Evolutionary conservation across 2,329 filamentous ascomycete genomes (phyloP), one percentile per base, ranked within the genome.

Genomic region (Taxawa tesnikishii): DNA sequence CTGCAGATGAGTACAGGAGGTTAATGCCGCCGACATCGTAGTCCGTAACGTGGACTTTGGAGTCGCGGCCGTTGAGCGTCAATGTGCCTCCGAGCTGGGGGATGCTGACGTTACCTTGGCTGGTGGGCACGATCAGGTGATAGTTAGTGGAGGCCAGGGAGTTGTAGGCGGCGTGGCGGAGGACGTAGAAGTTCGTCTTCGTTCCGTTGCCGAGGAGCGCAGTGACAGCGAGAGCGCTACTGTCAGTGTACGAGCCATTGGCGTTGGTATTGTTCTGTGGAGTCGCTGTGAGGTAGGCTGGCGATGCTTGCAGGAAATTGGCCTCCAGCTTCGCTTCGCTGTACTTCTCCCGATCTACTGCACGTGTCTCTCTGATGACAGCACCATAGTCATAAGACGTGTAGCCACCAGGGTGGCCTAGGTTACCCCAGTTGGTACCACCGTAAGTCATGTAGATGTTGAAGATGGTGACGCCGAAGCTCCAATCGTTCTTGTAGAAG

Each of bases 391-490:
- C 71, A 44, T 76, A 76, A 3, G 62, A 68, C 0, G 63, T 65
- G 43, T 66, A 64, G 6, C 49, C 61, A 8, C 73, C 75, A 7
- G 76, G 67, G 42, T 83, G 73, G 0, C 81, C 79, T 4, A 83
- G 54, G 39, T 84, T 87, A 0, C 82, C 82, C 83, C 82, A 88
- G 49, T 88, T 90, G 0, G 82, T 87, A 5, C 82, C 83, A 10
- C 83, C 83, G 42, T 68, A 82, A 1, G 69, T 75, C 82, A 87
- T 87, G 51, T 85, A 87, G 1, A 83, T 48, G 43, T 76, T 85
- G 36, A 84, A 61, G 6, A 88, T 70, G 0, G 70, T 73, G 3
- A 76, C 68, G 0, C 74, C 75, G 11, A 76, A 70, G 23, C 73
- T 72, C 32, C 76, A 70, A 31, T 75, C 65, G 43, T 84, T 83